Percentiles rank a stretch among this genome's conserved stretches.
phyloP scores from a whole-genome alignment of 2,329 filamentous ascomycete genomes.

The Sphaceloma murrayae region DNA sequence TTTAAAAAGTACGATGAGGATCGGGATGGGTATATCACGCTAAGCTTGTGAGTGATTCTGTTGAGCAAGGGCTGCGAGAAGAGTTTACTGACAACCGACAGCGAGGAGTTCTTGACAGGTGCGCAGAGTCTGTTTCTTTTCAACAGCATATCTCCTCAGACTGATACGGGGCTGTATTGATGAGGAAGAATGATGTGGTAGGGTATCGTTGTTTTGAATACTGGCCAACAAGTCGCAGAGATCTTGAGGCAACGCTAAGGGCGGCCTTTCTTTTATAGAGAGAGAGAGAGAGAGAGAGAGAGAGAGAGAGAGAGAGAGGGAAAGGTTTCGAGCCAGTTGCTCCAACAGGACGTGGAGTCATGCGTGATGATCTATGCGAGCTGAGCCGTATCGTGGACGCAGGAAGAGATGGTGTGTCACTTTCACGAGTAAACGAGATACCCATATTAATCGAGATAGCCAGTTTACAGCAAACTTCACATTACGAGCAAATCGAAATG shows the following conservation, averaged over 20 bases:
- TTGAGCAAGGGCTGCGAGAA: background rate
- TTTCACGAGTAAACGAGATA: slow-evolving; percentile 6
- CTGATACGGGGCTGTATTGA: slow-evolving; percentile 45
- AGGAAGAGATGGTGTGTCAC: background rate
- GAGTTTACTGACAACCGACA: slow-evolving; percentile 20
- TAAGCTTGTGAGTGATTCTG: slow-evolving; percentile 42
- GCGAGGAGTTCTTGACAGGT: slow-evolving; percentile 47
- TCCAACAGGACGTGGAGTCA: too few relatives aligned
- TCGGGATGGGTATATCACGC: slow-evolving; percentile 69
- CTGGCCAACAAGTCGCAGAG: slow-evolving; percentile 12
- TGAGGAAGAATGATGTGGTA: slow-evolving; percentile 2
- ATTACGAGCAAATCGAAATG: too few relatives aligned
- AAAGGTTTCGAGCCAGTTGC: background rate
- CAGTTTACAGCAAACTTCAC: background rate
- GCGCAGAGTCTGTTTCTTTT: slow-evolving; percentile 46
- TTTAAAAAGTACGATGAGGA: slow-evolving; percentile 99
- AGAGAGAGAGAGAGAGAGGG: background rate
- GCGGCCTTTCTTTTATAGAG: too few relatives aligned
- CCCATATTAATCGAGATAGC: slow-evolving; percentile 5
- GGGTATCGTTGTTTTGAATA: background rate
- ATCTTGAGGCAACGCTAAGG: slow-evolving; percentile 11
- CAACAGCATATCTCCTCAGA: slow-evolving; percentile 42
- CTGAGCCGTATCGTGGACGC: too few relatives aligned
- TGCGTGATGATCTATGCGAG: too few relatives aligned
- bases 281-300: background rate